These are phyloP conservation scores for Diospyros lotus DNA, from an alignment of 148 eudicot species.

Conservation along the genomic window DNA sequence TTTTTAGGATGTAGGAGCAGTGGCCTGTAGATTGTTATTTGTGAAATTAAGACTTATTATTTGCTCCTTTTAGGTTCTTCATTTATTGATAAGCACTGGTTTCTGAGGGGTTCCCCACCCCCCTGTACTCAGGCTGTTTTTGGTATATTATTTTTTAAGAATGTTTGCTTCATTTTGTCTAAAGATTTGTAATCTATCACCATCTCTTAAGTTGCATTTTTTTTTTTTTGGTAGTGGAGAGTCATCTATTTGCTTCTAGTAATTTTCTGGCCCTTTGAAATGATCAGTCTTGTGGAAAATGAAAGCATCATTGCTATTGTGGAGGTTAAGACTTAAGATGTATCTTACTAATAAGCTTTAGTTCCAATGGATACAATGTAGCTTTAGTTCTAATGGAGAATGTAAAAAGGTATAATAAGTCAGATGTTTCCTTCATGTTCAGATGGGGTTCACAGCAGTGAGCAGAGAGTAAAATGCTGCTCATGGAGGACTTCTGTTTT, in stretches of 20 bases:
- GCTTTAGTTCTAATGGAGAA: background rate
- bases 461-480: background rate
- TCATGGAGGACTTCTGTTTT: background rate
- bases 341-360: background rate
- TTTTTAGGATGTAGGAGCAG: background rate
- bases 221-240: background rate
- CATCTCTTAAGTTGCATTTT: background rate
- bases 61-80: background rate
- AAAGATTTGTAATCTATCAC: background rate
- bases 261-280: background rate
- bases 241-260: background rate
- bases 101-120: background rate
- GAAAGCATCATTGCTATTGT: background rate
- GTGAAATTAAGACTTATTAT: background rate
- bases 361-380: background rate
- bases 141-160: background rate
- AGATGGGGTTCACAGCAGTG: background rate
- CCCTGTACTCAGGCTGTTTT: no score
- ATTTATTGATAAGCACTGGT: background rate
- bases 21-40: background rate
- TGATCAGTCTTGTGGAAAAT: background rate
- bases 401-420: background rate
- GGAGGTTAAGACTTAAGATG: background rate
- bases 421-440: no score
- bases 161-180: background rate